A percentile compares a stretch with the other conserved stretches of the same genome.
Conservation (phyloP, 108 stramenopile genomes). For the Parietichytrium sp. region DNA sequence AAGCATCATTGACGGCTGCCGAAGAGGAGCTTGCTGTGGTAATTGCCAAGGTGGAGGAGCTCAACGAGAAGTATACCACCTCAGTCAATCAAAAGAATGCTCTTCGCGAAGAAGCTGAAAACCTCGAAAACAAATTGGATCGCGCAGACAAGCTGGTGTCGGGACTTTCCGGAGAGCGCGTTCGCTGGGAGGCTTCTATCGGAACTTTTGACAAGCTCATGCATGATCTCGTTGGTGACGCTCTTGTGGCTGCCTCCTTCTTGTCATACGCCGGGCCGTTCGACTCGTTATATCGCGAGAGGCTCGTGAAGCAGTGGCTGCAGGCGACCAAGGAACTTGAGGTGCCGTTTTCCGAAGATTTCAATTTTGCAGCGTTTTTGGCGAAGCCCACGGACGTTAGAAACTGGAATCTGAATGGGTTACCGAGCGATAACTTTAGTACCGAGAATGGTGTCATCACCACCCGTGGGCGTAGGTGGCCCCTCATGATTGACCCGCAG, state of each 20-base stretch:
- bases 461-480: conserved; percentile 65
- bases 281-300: conserved; percentile 59
- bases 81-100: conserved; percentile 59
- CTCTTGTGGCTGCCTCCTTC: conserved; percentile 64
- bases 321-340: conserved; percentile 33
- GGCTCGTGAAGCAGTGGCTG: conserved; percentile 54
- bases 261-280: conserved; percentile 70
- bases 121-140: conserved; percentile 57
- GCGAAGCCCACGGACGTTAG: conserved; percentile 68
- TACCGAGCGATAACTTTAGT: conserved; percentile 64
- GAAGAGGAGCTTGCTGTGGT: conserved; percentile 62
- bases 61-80: conserved; percentile 48
- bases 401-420: conserved; percentile 67
- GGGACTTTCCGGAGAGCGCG: conserved; percentile 66
- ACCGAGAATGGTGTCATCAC: conserved; percentile 72
- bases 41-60: conserved; percentile 51
- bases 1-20: conserved; percentile 57
- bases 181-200: conserved; percentile 62
- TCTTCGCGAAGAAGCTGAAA: conserved; percentile 63
- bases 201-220: conserved; percentile 48
- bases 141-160: conserved; percentile 65
- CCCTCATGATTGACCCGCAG: conserved; percentile 71
- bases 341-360: conserved; percentile 55
- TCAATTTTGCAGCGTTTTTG: conserved; percentile 61
- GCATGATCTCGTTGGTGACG: conserved; percentile 55